Evolutionary conservation across 2,329 filamentous ascomycete species (phyloP), one percentile per base, ranked within the genome.

Genomic region (Xylariaceae sp.): DNA sequence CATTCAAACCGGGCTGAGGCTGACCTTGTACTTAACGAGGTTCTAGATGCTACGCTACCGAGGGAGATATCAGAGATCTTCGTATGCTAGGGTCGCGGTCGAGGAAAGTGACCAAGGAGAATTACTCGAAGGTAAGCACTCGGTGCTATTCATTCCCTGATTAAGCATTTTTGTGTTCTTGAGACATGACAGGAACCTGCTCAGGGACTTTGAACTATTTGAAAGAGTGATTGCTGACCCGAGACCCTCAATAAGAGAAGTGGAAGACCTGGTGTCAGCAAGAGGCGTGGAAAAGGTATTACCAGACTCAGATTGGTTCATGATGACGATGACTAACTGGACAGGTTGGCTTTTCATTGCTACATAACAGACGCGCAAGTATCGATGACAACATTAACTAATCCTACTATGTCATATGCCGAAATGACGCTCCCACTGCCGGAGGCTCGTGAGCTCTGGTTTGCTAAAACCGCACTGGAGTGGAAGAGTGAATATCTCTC

Each of bases 401-500:
- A 77, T 47, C 81, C 83, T 0, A 67, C 80, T 17, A 79, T 88
- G 52, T 85, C 83, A 0, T 88, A 86, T 55, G 74, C 82, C 0
- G 85, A 88, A 55, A 66, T 88, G 39, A 78, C 78, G 4, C 66
- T 88, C 3, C 82, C 83, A 1, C 63, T 89, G 0, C 85, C 85
- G 0, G 77, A 77, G 48, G 69, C 78, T 0, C 72, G 75, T 43
- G 71, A 76, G 11, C 62, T 89, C 2, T 90, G 85, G 85, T 73
- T 79, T 38, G 84, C 85, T 2, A 73, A 74, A 22, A 75, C 75
- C 0, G 82, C 85, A 2, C 58, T 68, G 16, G 76, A 81, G 49
- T 89, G 86, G 84, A 86, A 85, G 59, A 61, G 67, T 6, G 67
- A 74, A 1, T 85, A 80, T 51, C 64, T 85, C 3, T 60, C 69